phyloP scores from a whole-genome alignment of 2,329 filamentous ascomycete species.

The Aspergillus felis region DNA sequence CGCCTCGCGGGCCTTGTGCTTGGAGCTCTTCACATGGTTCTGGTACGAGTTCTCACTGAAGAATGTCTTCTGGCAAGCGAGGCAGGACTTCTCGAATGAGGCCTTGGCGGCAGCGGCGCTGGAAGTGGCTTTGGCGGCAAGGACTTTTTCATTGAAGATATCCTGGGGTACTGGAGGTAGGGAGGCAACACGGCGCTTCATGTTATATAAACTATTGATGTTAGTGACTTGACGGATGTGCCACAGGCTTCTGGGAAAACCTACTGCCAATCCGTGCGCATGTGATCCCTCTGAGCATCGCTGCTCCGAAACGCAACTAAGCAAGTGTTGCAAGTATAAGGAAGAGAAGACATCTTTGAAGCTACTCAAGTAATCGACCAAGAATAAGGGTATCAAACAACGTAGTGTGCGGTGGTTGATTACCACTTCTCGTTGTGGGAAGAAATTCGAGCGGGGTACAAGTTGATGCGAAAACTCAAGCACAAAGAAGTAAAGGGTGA shows the following conservation, averaged over 20 bases:
- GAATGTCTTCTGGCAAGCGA: conserved; percentile 83
- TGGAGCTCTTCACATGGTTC: conserved; percentile 87
- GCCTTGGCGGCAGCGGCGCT: conserved; percentile 83
- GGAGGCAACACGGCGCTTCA: conserved; percentile 88
- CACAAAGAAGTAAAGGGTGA: not conserved
- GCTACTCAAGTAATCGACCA: conserved; percentile 23
- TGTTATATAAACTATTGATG: conserved; percentile 73
- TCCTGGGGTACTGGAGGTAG: conserved; percentile 88
- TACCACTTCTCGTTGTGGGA: conserved; percentile 1
- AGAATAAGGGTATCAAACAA: conserved; percentile 10
- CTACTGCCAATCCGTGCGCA: conserved; percentile 99
- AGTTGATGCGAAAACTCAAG: not conserved
- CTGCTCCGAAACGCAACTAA: conserved; percentile 94
- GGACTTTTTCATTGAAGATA: conserved; percentile 90
- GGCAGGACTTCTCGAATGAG: conserved; percentile 78
- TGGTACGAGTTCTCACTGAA: conserved; percentile 94
- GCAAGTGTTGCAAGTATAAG: conserved; percentile 97
- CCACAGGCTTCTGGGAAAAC: conserved; percentile 35
- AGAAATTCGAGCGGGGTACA: conserved; percentile 16
- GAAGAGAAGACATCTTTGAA: conserved; percentile 57
- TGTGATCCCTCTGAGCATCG: conserved; percentile 89
- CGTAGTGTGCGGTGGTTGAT: conserved; percentile 28
- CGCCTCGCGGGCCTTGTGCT: conserved; percentile 71
- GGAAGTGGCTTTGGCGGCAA: conserved; percentile 81
- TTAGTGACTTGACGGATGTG: conserved; percentile 1